These are phyloP conservation scores for Avena insularis DNA, from an alignment of 176 grass and related monocot genomes.

Conservation along the genomic window DNA sequence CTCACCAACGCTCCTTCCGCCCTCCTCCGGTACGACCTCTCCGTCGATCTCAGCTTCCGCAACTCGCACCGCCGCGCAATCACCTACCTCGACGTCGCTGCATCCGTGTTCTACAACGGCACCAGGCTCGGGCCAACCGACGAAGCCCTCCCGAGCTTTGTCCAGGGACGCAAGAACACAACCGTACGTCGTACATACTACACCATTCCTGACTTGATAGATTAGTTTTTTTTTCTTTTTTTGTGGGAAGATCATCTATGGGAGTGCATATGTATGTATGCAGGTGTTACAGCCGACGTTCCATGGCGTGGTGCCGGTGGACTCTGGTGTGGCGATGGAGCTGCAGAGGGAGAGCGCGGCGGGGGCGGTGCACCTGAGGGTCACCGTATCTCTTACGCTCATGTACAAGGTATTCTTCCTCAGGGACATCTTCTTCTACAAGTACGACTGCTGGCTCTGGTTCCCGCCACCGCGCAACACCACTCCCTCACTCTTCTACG, in stretches of 20 bases:
- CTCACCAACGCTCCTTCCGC: not conserved
- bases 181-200: not conserved
- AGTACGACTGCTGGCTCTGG: slow-evolving; percentile 38
- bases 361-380: slow-evolving; percentile 21
- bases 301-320: not conserved
- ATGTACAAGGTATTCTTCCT: not conserved
- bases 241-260: not conserved
- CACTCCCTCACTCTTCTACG: slow-evolving; percentile 6
- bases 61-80: slow-evolving; percentile 12
- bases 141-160: slow-evolving; percentile 22
- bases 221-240: not conserved
- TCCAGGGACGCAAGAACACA: slow-evolving; percentile 34
- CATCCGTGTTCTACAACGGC: slow-evolving; percentile 11
- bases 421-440: slow-evolving; percentile 32
- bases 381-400: slow-evolving; percentile 38
- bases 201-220: not conserved
- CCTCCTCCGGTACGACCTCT: slow-evolving; percentile 19
- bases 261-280: not conserved
- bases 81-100: slow-evolving; percentile 28
- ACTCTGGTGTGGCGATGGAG: not conserved
- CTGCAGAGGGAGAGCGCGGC: slow-evolving; percentile 25
- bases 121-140: slow-evolving; percentile 14
- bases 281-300: slow-evolving; percentile 27
- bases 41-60: not conserved
- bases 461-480: slow-evolving; percentile 24